Percentiles rank a stretch among this genome's conserved stretches.
Conservation (phyloP, 2,329 filamentous ascomycete genomes). For the Chaetomiaceae sp. region DNA sequence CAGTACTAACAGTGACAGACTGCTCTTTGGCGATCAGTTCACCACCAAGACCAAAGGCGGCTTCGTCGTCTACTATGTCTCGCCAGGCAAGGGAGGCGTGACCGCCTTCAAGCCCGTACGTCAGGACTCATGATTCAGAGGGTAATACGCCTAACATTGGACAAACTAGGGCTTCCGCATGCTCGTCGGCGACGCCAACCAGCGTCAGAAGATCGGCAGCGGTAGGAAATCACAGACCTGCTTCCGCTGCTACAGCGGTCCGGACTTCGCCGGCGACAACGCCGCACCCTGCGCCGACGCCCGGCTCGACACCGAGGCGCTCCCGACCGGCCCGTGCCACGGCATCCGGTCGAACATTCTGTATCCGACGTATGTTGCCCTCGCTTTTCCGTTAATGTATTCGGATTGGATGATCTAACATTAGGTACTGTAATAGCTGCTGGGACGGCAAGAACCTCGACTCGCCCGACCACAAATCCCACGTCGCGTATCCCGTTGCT, state of each 20-base stretch:
- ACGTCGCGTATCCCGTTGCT: constrained; percentile 37
- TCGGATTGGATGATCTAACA: too few species aligned
- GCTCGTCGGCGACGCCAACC: constrained; percentile 41
- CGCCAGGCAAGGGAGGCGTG: constrained; percentile 37
- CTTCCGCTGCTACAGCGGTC: constrained; percentile 42
- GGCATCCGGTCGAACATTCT: constrained; percentile 43
- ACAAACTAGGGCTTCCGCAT: constrained; percentile 50
- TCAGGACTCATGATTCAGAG: too few species aligned
- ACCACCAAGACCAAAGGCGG: constrained; percentile 39
- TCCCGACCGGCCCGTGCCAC: constrained; percentile 38
- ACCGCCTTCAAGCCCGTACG: constrained; percentile 47
- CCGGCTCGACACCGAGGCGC: constrained; percentile 34
- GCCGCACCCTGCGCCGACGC: constrained; percentile 35
- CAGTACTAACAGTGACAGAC: constrained; percentile 20
- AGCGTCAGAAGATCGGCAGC: constrained; percentile 28
- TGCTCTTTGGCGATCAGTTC: constrained; percentile 38
- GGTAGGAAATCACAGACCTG: constrained; percentile 36
- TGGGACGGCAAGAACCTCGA: constrained; percentile 48
- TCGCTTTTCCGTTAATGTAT: constrained; percentile 34
- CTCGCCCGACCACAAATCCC: constrained; percentile 31
- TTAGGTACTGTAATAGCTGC: constrained; percentile 37
- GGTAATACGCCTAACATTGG: too few species aligned
- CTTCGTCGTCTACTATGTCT: constrained; percentile 44
- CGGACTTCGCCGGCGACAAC: constrained; percentile 40
- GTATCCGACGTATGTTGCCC: constrained; percentile 47